Evolutionary conservation across 305 asterid species (phyloP).

Genomic region (Euphrasia arctica): DNA sequence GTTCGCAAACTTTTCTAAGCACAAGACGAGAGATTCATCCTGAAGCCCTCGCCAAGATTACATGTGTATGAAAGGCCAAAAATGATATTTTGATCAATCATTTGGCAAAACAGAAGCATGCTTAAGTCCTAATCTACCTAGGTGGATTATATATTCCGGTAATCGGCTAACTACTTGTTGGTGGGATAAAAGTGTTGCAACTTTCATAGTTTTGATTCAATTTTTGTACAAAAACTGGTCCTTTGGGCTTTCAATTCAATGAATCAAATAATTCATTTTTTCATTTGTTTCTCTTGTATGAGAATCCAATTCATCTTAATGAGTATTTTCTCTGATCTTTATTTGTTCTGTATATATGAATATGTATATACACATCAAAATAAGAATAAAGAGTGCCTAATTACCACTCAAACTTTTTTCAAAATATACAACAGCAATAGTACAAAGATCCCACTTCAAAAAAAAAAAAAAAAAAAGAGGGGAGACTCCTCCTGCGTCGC

Average conservation of each 20-base stretch:
- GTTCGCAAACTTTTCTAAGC: constrained; percentile 50
- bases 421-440: constrained; percentile 20
- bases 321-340: background rate
- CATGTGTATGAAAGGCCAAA: background rate
- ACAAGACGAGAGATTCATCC: background rate
- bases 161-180: constrained; percentile 42
- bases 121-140: constrained; percentile 18
- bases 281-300: background rate
- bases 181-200: constrained; percentile 12
- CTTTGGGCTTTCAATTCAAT: constrained; percentile 8
- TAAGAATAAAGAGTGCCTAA: background rate
- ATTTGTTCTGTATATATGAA: background rate
- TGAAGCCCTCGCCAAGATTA: background rate
- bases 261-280: constrained; percentile 8
- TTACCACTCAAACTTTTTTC: constrained; percentile 16
- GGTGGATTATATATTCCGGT: constrained; percentile 25
- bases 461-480: background rate
- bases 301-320: background rate
- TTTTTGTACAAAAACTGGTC: background rate
- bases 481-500: constrained; percentile 7
- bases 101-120: background rate
- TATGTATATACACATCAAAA: background rate
- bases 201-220: background rate
- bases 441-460: background rate
- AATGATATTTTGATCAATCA: constrained; percentile 25